Percentiles rank a stretch among this genome's conserved stretches.
These are phyloP conservation scores for Trypanosoma melophagium DNA, from an alignment of 208 protist genomes.

Conservation along the genomic window DNA sequence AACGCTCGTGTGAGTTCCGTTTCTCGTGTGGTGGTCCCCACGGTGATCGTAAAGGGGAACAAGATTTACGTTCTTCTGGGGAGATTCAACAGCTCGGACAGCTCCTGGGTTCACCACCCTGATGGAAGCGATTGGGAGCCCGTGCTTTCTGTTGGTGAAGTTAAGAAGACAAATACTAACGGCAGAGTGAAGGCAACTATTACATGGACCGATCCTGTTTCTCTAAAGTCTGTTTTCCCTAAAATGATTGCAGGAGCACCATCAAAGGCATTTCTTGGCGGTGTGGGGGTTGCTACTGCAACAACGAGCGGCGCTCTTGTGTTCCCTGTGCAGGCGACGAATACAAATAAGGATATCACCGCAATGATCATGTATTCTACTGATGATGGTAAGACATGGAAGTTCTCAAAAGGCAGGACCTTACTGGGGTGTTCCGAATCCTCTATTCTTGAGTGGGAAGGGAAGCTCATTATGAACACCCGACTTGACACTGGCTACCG, in stretches of 20 bases:
- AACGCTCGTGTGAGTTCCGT: neutral
- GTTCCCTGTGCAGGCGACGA: no score
- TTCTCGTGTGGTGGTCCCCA: slow-evolving; percentile 18
- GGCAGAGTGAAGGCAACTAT: no score
- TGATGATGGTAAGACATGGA: slow-evolving; percentile 13
- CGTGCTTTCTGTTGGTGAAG: no score
- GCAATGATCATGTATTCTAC: no score
- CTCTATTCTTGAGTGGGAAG: slow-evolving; percentile 10
- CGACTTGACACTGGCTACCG: slow-evolving; percentile 2
- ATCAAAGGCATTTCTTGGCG: slow-evolving; percentile 10
- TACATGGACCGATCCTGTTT: no score
- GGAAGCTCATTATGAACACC: slow-evolving; percentile 15
- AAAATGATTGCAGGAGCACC: slow-evolving; percentile 1
- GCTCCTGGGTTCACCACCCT: no score
- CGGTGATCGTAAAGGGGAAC: slow-evolving; percentile 20
- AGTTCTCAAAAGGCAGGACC: neutral
- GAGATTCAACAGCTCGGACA: no score
- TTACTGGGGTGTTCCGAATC: neutral
- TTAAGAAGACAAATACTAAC: no score
- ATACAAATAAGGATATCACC: no score
- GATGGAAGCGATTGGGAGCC: no score
- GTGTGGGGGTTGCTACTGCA: slow-evolving; percentile 10
- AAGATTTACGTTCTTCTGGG: slow-evolving; percentile 13
- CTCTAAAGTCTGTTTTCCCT: no score
- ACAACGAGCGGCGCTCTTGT: slow-evolving; percentile 11